A percentile compares a stretch with the other conserved stretches of the same genome.
phyloP scores from a whole-genome alignment of 345 rosid genomes.

The Eucalyptus pauciflora region DNA sequence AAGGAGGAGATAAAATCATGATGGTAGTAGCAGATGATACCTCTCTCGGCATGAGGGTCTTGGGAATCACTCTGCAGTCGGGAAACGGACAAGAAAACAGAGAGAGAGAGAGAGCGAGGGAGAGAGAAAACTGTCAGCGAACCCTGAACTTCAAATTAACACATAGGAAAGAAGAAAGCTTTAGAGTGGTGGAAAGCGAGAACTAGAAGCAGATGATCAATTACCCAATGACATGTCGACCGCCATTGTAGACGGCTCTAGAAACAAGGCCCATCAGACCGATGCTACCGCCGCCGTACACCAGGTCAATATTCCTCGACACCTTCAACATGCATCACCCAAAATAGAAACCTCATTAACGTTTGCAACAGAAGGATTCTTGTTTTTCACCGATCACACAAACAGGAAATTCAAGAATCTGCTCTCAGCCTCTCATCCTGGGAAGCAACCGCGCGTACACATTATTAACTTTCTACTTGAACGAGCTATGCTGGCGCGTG shows the following conservation, averaged over 20 bases:
- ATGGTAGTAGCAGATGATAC: not conserved
- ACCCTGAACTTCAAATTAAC: not conserved
- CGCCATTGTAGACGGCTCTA: slow-evolving; percentile 28
- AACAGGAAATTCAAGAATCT: not conserved
- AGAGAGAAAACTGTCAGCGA: not conserved
- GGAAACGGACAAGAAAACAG: not conserved
- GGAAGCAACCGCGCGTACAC: not conserved
- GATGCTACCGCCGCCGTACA: slow-evolving; percentile 40
- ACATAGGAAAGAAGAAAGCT: not conserved
- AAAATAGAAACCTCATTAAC: not conserved
- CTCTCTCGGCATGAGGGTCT: slow-evolving; percentile 19
- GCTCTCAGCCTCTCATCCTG: not conserved
- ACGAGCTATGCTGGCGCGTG: not conserved
- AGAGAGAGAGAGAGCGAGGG: not conserved
- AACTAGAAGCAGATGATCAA: not conserved
- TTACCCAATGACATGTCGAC: slow-evolving; percentile 38
- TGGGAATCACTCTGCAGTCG: slow-evolving; percentile 11
- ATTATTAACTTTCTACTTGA: not conserved
- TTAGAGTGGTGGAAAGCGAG: not conserved
- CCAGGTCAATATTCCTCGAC: slow-evolving; percentile 28
- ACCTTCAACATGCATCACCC: slow-evolving; percentile 7
- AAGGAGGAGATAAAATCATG: not conserved
- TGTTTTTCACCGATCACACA: not conserved
- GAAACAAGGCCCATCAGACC: slow-evolving; percentile 37
- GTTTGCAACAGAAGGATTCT: not conserved